These are phyloP conservation scores for Alternaria dauci DNA, from an alignment of 2,329 filamentous ascomycete genomes.

Conservation along the genomic window DNA sequence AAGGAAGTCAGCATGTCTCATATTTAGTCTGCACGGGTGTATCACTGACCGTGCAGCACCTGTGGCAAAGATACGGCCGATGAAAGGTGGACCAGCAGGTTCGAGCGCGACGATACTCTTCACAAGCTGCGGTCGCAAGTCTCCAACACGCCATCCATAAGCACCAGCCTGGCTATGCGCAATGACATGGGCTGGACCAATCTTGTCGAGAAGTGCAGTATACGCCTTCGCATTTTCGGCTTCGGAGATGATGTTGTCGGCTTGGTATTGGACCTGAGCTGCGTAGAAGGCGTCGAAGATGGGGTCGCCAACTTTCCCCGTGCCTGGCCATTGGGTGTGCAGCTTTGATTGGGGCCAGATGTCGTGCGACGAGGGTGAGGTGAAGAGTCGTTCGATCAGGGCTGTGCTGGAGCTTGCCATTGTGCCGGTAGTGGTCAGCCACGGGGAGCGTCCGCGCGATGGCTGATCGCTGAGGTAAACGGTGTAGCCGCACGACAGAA, in stretches of 20 bases:
- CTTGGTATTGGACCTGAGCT: constrained; percentile 53
- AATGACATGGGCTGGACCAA: constrained; percentile 57
- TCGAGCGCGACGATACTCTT: constrained; percentile 62
- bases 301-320: constrained; percentile 53
- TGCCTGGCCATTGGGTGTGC: constrained; percentile 57
- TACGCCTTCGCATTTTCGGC: constrained; percentile 51
- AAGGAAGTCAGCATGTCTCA: neutral
- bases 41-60: constrained; percentile 28
- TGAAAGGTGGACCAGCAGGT: constrained; percentile 61
- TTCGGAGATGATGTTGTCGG: constrained; percentile 39
- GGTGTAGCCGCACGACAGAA: constrained; percentile 57
- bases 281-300: constrained; percentile 61
- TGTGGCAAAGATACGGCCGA: constrained; percentile 5
- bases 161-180: constrained; percentile 61
- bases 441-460: constrained; percentile 57
- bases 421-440: constrained; percentile 46
- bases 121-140: constrained; percentile 59
- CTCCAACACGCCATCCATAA: constrained; percentile 59
- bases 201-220: constrained; percentile 54
- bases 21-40: neutral
- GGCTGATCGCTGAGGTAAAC: constrained; percentile 60
- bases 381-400: constrained; percentile 42
- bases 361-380: constrained; percentile 46
- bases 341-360: constrained; percentile 54
- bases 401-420: constrained; percentile 20